Base-by-base conservation (phyloP, 495 filamentous ascomycete genomes). In the Aspergillus baeticus region DNA sequence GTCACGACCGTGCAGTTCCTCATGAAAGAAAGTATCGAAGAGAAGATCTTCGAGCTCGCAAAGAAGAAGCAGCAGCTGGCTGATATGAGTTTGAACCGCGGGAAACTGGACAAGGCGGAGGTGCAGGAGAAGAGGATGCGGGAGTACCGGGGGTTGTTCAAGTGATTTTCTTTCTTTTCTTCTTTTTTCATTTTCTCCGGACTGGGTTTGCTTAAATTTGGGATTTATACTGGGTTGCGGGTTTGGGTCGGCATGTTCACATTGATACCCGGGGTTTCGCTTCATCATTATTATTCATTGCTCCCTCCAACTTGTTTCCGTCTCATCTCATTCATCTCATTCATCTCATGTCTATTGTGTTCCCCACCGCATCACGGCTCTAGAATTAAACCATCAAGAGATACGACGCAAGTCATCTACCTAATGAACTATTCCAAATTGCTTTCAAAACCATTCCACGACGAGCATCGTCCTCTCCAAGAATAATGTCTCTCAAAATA, bases 61-160 rank as follows among this genome's bases (percentile, higher is more conserved):
- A 82, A 86, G 49, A 95, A 94, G 81, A 98, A 98, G 80, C 85
- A 84, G 64, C 86, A 89, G 63, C 76, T 98, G 21, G 94, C 94
- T 1, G 88, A 88, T 64, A 77, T 97, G 57, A 91, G 87, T 61
- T 86, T 97, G 87, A 86, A 86, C 56, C 77, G 83, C 29, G 78
- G 76, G 20, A 85, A 88, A 62, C 73, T 87, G 45, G 85, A 87
- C 52, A 91, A 88, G 67, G 77, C 76, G 15, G 91, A 96, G 65
- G 84, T 85, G 1, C 84, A 88, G 17, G 86, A 85, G 72, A 80
- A 87, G 71, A 83, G 85, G 54, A 79, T 96, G 69, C 81, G 88
- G 75, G 91, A 96, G 58, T 77, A 96, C 60, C 81, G 87, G 62
- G 86, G 81, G 61, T 82, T 98, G 23, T 96, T 98, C 74, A 90